These are phyloP conservation scores for Candida khao-thaluensis DNA, from an alignment of 805 yeast species.

Conservation along the genomic window DNA sequence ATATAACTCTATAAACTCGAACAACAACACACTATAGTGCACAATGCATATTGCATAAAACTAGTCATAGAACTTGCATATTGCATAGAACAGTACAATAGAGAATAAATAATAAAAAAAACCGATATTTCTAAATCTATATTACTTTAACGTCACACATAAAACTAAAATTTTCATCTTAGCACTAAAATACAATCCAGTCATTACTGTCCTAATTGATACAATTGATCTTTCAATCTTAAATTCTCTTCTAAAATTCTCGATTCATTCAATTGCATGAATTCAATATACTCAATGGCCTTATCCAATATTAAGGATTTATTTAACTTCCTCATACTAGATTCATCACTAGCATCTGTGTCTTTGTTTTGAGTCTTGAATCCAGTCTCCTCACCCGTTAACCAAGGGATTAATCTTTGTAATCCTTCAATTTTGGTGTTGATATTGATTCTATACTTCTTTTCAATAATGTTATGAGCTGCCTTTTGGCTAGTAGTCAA, in stretches of 20 bases:
- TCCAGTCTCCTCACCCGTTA: constrained; percentile 59
- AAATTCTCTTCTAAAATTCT: constrained; percentile 12
- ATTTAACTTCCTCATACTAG: constrained; percentile 41
- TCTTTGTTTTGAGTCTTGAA: constrained; percentile 41
- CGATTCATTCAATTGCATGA: constrained; percentile 50
- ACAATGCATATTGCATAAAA: too few species aligned
- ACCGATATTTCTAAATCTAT: constrained; percentile 1
- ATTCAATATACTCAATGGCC: constrained; percentile 60
- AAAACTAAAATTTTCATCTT: not conserved
- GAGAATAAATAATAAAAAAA: not conserved
- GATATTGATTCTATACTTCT: constrained; percentile 68
- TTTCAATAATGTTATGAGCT: constrained; percentile 73
- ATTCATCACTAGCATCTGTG: not conserved
- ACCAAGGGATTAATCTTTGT: constrained; percentile 68
- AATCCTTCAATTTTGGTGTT: constrained; percentile 69
- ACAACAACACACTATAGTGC: too few species aligned
- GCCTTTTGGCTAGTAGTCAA: constrained; percentile 59
- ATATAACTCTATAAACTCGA: too few species aligned
- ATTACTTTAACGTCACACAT: constrained; percentile 8
- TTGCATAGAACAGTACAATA: too few species aligned
- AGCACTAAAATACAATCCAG: too few species aligned
- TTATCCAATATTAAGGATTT: constrained; percentile 68
- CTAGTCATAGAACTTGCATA: too few species aligned
- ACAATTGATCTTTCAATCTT: constrained; percentile 10
- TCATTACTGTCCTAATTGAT: not conserved